Percentiles rank a stretch among this genome's conserved stretches.
These are phyloP conservation scores for Cladosporium sphaerospermum DNA, from an alignment of 2,329 filamentous ascomycete species.

Conservation along the genomic window DNA sequence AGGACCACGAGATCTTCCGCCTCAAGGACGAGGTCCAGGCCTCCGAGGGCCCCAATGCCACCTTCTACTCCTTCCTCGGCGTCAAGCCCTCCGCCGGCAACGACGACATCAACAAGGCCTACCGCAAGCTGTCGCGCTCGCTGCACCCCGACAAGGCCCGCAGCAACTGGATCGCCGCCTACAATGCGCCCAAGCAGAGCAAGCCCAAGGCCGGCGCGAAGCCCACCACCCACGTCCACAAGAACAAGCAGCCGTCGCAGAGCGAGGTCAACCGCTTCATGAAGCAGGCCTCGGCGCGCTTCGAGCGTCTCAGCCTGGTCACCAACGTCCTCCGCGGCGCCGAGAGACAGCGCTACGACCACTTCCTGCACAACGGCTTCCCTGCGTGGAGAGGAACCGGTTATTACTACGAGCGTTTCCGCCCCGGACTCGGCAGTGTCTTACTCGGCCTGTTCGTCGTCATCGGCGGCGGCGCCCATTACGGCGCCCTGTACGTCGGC, in stretches of 20 bases:
- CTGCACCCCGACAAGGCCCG: conserved; percentile 96
- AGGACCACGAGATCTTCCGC: conserved; percentile 98
- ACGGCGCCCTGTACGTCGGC: conserved; percentile 73
- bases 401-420: conserved; percentile 94
- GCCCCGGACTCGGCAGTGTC: conserved; percentile 82
- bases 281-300: conserved; percentile 75
- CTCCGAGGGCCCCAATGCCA: conserved; percentile 69
- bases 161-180: conserved; percentile 69
- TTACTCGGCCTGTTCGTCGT: conserved; percentile 74
- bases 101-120: conserved; percentile 89
- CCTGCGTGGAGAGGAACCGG: conserved; percentile 94
- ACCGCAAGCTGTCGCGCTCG: conserved; percentile 75
- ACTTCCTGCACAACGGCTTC: conserved; percentile 90
- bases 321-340: conserved; percentile 78
- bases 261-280: conserved; percentile 70
- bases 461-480: conserved; percentile 80
- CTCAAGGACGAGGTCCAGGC: conserved; percentile 77
- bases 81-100: conserved; percentile 66
- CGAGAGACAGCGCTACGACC: conserved; percentile 81
- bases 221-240: conserved; percentile 57
- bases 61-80: conserved; percentile 91
- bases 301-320: conserved; percentile 77
- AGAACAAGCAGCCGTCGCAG: conserved; percentile 65
- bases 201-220: conserved; percentile 41
- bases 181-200: conserved; percentile 45